Conservation (phyloP, 2,329 filamentous ascomycete genomes). For the Phialophora tarda region DNA sequence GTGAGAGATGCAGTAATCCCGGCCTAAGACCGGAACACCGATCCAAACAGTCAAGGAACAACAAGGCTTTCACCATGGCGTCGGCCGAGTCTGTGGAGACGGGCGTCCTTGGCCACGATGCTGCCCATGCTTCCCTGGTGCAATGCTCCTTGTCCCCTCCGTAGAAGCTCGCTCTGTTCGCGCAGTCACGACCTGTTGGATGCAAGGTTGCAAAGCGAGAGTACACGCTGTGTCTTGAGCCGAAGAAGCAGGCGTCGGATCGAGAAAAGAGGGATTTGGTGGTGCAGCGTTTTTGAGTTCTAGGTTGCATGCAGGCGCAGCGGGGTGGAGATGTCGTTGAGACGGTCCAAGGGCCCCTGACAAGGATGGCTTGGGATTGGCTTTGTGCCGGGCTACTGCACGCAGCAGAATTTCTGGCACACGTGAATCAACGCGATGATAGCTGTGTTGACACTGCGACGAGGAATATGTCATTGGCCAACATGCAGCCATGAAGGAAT, state of each 20-base stretch:
- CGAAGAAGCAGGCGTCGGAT: constrained; percentile 9
- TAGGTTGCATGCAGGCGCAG: constrained; percentile 1
- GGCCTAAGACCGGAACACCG: neutral
- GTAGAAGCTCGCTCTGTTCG: neutral
- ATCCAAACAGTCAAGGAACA: neutral
- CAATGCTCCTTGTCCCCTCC: too few relatives aligned
- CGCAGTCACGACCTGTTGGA: neutral
- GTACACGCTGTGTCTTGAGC: neutral
- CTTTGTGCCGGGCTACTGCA: constrained; percentile 8
- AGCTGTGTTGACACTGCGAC: neutral
- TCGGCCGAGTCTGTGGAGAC: neutral
- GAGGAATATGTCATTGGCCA: neutral
- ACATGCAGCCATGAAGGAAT: neutral
- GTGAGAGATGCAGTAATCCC: neutral
- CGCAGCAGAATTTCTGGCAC: constrained; percentile 1
- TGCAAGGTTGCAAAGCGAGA: neutral
- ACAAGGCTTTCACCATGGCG: neutral
- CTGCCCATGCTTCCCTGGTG: neutral
- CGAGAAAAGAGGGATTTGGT: neutral
- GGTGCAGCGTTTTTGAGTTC: constrained; percentile 1
- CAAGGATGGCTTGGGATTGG: constrained; percentile 2
- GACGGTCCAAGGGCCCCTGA: constrained; percentile 4
- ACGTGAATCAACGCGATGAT: constrained; percentile 9
- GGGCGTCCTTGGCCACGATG: neutral
- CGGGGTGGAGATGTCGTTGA: constrained; percentile 12